These are phyloP conservation scores for Phlebopus sp. DNA, from an alignment of 1,284 basidiomycete species.

Conservation along the genomic window DNA sequence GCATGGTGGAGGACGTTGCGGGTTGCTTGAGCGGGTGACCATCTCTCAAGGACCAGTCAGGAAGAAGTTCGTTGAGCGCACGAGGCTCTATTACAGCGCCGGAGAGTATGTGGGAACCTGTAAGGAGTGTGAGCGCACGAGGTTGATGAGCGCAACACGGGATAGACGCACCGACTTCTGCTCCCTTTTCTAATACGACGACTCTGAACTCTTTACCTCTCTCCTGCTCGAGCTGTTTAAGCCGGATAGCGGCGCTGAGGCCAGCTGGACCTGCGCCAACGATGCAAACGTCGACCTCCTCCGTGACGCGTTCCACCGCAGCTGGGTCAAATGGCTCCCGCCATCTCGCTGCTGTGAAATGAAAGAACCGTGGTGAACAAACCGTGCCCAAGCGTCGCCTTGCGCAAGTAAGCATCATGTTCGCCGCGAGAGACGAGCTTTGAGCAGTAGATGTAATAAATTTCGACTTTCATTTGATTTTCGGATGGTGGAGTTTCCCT, in stretches of 20 bases:
- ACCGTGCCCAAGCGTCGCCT: conserved; percentile 3
- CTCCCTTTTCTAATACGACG: conserved; percentile 93
- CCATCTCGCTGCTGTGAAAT: conserved; percentile 27
- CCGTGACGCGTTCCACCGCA: conserved; percentile 71
- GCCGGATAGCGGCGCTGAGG: conserved; percentile 90
- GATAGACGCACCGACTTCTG: conserved; percentile 75
- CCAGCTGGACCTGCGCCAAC: conserved; percentile 96
- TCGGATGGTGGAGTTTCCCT: too few relatives aligned
- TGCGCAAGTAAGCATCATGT: conserved; percentile 12
- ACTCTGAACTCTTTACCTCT: conserved; percentile 82
- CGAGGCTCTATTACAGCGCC: conserved; percentile 94
- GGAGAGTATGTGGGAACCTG: conserved; percentile 93
- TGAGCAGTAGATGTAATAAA: background rate
- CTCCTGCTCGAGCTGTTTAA: conserved; percentile 91
- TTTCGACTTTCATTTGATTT: background rate
- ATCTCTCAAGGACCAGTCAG: conserved; percentile 69
- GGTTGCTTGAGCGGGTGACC: conserved; percentile 75
- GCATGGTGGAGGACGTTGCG: conserved; percentile 83
- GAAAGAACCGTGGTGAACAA: conserved; percentile 22
- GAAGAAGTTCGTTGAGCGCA: conserved; percentile 90
- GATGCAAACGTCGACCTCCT: conserved; percentile 95
- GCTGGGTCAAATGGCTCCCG: conserved; percentile 46
- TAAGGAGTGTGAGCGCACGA: background rate
- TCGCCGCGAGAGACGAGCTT: background rate
- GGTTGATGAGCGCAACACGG: background rate